Base-by-base conservation (phyloP, 2,329 filamentous ascomycete species). In the Rhynchosporium graminicola region DNA sequence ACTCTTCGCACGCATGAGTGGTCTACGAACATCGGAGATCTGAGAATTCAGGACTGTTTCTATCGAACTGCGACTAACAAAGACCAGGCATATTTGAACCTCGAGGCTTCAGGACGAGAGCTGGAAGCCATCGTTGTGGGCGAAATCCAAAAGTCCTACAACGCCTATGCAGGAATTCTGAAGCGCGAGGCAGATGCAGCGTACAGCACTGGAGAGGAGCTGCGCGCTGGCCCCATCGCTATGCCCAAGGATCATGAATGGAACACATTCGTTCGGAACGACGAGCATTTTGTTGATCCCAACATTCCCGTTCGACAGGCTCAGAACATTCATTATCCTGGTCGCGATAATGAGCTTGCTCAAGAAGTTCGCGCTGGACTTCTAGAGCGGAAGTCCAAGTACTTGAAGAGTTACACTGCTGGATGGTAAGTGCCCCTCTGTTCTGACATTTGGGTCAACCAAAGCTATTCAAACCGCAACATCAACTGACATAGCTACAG, bases 121-220 rank as follows among this genome's bases (percentile, higher is more conserved):
- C 85, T 99, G 2, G 95, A 99, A 77, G 90, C 92, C 0, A 98
- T 99, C 67, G 92, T 99, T 0, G 92, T 99, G 13, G 92, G 93
- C 68, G 95, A 99, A 77, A 96, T 99, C 47, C 95, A 99, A 74
- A 98, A 98, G 76, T 92, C 95, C 0, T 98, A 97, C 79, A 97
- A 95, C 71, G 92, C 93, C 2, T 92, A 97, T 70, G 91, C 93
- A 29, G 90, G 89, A 59, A 96, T 98, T 67, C 80, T 98, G 64
- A 96, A 94, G 79, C 88, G 92, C 52, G 94, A 98, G 74, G 90
- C 92, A 9, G 92, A 96, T 68, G 87, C 91, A 60, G 86, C 89
- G 40, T 91, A 92, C 72, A 83, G 84, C 60, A 83, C 91, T 1
- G 84, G 94, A 10, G 92, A 96, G 63, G 89, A 90, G 71, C 85